Percentiles rank a stretch among this genome's conserved stretches.
Evolutionary conservation across 768 basidiomycete species (phyloP).

Genomic region (Pleurotus platypus): DNA sequence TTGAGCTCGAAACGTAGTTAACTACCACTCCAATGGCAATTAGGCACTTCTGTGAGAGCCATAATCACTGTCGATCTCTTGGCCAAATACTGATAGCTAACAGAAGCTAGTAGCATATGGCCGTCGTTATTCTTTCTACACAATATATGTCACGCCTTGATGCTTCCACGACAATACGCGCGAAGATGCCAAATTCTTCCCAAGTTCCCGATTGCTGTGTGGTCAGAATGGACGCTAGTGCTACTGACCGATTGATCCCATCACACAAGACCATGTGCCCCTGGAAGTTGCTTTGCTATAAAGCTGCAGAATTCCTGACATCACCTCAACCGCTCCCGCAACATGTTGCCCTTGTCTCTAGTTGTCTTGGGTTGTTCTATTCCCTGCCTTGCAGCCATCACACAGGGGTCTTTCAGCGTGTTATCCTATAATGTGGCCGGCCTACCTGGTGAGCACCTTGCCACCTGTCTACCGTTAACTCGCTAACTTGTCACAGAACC

Average conservation of each 20-base stretch:
- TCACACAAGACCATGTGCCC: neutral
- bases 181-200: no score
- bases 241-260: neutral
- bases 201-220: no score
- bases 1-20: no score
- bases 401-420: constrained; percentile 21
- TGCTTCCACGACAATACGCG: no score
- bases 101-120: no score
- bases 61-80: no score
- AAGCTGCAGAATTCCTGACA: neutral
- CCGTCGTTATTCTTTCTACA: no score
- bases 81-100: no score
- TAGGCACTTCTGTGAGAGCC: no score
- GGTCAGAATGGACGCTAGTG: no score
- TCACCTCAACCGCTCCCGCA: neutral
- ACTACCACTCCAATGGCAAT: no score
- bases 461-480: neutral
- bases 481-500: constrained; percentile 13
- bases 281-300: neutral
- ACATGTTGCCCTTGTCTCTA: neutral
- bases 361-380: neutral
- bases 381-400: constrained; percentile 15
- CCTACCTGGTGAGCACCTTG: constrained; percentile 22
- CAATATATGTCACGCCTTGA: no score
- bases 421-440: constrained; percentile 31